Evolutionary conservation across 1,284 basidiomycete genomes (phyloP), one percentile per base, ranked within the genome.

Genomic region (Wolfiporia cocos): DNA sequence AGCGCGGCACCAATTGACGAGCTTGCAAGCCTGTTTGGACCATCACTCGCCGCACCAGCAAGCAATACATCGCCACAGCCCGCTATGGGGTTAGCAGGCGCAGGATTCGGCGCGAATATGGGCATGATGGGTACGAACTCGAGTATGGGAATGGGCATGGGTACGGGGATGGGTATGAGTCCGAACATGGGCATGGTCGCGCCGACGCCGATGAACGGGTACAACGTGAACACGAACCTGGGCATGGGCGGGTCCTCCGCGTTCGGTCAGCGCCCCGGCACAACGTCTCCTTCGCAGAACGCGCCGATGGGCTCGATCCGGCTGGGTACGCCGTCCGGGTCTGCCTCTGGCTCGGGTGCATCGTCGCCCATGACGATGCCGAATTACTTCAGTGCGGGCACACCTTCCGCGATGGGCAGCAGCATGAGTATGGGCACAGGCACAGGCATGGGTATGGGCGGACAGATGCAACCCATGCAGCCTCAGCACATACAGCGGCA

Each of bases 21-120:
- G 42, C 68, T 89, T 4, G 72, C 71, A 39, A 70, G 67, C 22
- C 56, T 88, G 17, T 56, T 58, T 43, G 49, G 47, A 7, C 42
- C 57, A 3, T 37, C 46, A 5, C 24, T 52, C 6, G 32, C 52
- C n/a, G n/a, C n/a, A n/a, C n/a, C n/a, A 9, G 26, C 43, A 22
- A 35, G 30, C 31, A 43, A 19, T 34, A 42, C 10, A 33, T 44
- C 9, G 45, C 17, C 34, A 33, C 43, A 39, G 39, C 21, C 34
- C 23, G 34, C 32, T 4, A 33, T 45, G 35, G 22, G 37, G 33
- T 24, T 9, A n/a, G 12, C 5, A 7, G 39, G 30, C 12, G 17
- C 17, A n/a, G 40, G 21, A 9, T 24, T 42, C 19, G 34, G 39
- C 26, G 15, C 21, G 10, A 33, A 26, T n/a, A 31, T 37, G 18